These are phyloP conservation scores for Solanum hybrid DNA, from an alignment of 305 asterid species.

Conservation along the genomic window DNA sequence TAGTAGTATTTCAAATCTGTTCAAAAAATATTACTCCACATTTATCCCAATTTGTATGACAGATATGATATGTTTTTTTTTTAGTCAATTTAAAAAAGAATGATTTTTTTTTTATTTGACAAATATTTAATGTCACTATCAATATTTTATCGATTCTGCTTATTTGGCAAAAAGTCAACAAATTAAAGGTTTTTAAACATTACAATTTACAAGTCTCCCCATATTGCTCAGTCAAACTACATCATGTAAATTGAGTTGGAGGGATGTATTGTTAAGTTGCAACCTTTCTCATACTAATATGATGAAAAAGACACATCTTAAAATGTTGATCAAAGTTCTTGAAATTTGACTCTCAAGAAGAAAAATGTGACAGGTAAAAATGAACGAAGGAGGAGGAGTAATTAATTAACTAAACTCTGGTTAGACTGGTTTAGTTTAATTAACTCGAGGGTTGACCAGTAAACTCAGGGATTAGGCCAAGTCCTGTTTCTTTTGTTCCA, in stretches of 20 bases:
- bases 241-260: neutral
- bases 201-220: neutral
- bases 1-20: neutral
- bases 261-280: neutral
- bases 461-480: slow-evolving; percentile 20
- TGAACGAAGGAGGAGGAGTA: neutral
- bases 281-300: neutral
- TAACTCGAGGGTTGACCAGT: slow-evolving; percentile 47
- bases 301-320: neutral
- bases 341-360: neutral
- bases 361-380: neutral
- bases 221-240: neutral
- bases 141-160: neutral
- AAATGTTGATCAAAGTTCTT: neutral
- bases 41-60: neutral
- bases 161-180: neutral
- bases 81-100: neutral
- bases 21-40: neutral
- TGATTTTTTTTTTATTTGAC: neutral
- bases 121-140: neutral
- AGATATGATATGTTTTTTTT: neutral
- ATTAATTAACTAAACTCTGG: slow-evolving; percentile 16
- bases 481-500: slow-evolving; percentile 46
- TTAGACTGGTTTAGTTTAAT: slow-evolving; percentile 15
- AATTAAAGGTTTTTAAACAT: neutral